Base-by-base conservation (phyloP, 2,329 filamentous ascomycete species). In the Talaromyces sp. region DNA sequence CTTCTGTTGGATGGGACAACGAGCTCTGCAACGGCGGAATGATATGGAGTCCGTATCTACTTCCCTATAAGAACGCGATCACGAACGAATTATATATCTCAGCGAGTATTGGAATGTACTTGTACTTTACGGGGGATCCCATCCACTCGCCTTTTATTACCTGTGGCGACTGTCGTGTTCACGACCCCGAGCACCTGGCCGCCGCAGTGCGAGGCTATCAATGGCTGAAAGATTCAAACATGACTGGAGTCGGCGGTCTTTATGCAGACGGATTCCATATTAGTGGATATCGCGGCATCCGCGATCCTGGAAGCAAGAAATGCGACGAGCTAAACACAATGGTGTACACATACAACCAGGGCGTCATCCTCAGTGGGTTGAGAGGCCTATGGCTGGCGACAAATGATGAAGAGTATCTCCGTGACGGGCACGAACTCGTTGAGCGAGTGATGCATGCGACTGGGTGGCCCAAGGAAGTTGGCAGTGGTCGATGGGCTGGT, bases 331-430 rank as follows among this genome's bases (percentile, higher is more conserved):
- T 92, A 54, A 90, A 96, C 73, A 86, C 92, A 66, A 93, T 92
- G 87, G 88, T 96, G 9, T 96, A 92, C 74, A 95, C 92, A 0
- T 97, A 97, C 78, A 97, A 97, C 75, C 93, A 97, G 74, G 93
- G 92, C 24, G 91, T 97, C 3, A 69, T 97, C 1, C 83, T 97
- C 24, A 92, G 90, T 4, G 92, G 91, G 12, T 84, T 91, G 59
- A 85, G 90, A 35, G 89, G 88, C 1, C 81, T 97, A 0, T 97
- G 89, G 85, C 83, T 90, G 63, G 86, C 86, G 14, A 96, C 90
- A 0, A 89, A 88, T 12, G 83, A 86, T n/a, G 73, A 79, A 1
- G 80, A 77, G 0, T 97, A 92, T 70, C 80, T 97, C 0, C 74
- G 83, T 21, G 91, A 96, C 60, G 93, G 91, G 0, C 91, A 97